phyloP scores from a whole-genome alignment of 805 yeast species.

The Nakazawaea wyomingensis region DNA sequence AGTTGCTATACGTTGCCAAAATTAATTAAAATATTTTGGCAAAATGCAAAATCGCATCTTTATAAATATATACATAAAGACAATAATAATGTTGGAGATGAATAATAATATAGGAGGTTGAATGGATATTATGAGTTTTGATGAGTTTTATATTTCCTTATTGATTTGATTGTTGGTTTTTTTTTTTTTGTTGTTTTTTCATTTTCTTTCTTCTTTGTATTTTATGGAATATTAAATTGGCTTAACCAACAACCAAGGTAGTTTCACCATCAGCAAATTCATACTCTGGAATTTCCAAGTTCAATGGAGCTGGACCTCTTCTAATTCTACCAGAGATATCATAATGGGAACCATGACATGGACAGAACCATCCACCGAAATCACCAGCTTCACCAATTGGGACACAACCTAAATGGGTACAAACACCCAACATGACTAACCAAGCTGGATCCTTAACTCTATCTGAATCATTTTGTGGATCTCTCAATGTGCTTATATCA shows the following conservation, averaged over 20 bases:
- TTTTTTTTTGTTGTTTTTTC: constrained; percentile 1
- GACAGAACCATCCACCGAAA: constrained; percentile 99
- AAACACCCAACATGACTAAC: constrained; percentile 98
- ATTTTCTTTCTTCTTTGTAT: neutral
- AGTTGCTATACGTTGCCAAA: neutral
- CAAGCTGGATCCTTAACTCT: constrained; percentile 97
- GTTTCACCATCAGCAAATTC: constrained; percentile 77
- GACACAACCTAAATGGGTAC: constrained; percentile 99
- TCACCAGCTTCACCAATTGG: constrained; percentile 99
- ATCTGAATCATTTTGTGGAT: constrained; percentile 88
- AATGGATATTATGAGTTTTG: neutral
- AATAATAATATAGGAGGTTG: neutral
- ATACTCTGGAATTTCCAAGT: constrained; percentile 93
- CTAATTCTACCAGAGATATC: constrained; percentile 99
- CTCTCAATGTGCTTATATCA: constrained; percentile 76
- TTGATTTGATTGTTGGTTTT: no score
- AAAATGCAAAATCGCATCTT: constrained; percentile 4
- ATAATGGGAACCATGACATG: constrained; percentile 99
- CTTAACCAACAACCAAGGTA: constrained; percentile 83
- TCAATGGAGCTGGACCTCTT: constrained; percentile 99
- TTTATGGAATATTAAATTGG: neutral
- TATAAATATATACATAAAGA: constrained; percentile 5
- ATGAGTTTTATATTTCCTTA: no score
- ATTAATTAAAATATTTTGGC: neutral
- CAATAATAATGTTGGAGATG: neutral